These are phyloP conservation scores for Saccharum officinarum DNA, from an alignment of 176 grass and related monocot genomes.

Conservation along the genomic window DNA sequence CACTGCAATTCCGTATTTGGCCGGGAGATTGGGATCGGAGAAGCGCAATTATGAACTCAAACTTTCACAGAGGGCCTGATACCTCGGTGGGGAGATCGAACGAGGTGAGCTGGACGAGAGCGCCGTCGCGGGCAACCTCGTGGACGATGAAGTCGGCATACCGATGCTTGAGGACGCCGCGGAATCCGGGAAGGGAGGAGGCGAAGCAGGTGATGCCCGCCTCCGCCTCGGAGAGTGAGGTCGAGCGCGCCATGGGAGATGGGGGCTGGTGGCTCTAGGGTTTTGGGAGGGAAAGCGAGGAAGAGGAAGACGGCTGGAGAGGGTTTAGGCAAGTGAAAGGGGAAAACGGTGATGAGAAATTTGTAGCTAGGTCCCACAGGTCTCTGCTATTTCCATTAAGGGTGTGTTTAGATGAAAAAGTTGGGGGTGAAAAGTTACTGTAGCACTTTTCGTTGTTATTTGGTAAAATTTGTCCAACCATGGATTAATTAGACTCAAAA, in stretches of 20 bases:
- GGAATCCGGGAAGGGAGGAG: conserved; percentile 80
- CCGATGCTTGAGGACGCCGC: conserved; percentile 87
- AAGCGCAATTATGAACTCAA: background rate
- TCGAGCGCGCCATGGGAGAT: conserved; percentile 60
- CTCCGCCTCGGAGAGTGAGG: conserved; percentile 72
- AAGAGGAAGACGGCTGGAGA: background rate
- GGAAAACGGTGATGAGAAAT: too few relatives aligned
- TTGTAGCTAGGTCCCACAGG: too few relatives aligned
- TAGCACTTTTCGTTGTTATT: too few relatives aligned
- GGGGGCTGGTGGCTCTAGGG: conserved; percentile 35
- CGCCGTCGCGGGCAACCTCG: conserved; percentile 67
- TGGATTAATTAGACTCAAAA: too few relatives aligned
- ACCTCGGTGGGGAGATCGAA: conserved; percentile 83
- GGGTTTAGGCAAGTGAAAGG: background rate
- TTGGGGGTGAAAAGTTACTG: too few relatives aligned
- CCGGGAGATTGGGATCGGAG: background rate
- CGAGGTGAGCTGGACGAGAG: conserved; percentile 70
- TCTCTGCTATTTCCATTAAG: too few relatives aligned
- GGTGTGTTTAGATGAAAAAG: too few relatives aligned
- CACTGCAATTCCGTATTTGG: conserved; percentile 37
- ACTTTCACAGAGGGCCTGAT: background rate
- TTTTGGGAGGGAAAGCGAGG: conserved; percentile 22
- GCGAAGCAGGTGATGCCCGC: conserved; percentile 86
- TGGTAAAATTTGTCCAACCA: too few relatives aligned
- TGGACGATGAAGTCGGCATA: conserved; percentile 95